Evolutionary conservation across 768 basidiomycete genomes (phyloP).

Genomic region (Favolaschia claudopus): DNA sequence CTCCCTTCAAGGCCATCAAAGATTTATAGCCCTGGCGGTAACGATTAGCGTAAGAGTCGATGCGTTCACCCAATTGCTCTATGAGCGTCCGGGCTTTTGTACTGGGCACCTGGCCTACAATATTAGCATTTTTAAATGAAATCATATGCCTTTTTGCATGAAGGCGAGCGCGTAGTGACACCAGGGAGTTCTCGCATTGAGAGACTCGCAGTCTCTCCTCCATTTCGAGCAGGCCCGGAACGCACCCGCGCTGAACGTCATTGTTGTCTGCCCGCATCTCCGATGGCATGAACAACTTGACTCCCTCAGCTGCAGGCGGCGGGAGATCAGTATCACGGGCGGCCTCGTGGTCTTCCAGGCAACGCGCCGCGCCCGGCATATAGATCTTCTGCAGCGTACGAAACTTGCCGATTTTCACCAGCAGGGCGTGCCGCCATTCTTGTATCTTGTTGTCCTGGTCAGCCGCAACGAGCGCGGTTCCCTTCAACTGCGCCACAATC

Average conservation of each 20-base stretch:
- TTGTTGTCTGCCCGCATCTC: background rate
- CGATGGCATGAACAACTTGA: conserved; percentile 12
- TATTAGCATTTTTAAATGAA: conserved; percentile 1
- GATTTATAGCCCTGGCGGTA: conserved; percentile 1
- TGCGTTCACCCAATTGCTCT: conserved; percentile 7
- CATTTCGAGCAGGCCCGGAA: background rate
- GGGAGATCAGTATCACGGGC: background rate
- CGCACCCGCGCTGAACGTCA: background rate
- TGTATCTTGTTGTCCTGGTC: conserved; percentile 4
- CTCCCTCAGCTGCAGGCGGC: conserved; percentile 8
- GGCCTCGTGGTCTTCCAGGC: background rate
- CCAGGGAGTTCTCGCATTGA: conserved; percentile 8
- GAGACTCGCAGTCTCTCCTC: conserved; percentile 9
- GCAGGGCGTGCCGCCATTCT: conserved; percentile 9
- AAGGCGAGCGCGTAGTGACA: background rate
- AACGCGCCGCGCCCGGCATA: conserved; percentile 12
- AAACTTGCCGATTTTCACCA: conserved; percentile 9
- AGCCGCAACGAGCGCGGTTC: background rate
- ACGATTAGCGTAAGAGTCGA: background rate
- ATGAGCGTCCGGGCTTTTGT: conserved; percentile 7
- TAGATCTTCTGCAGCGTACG: background rate
- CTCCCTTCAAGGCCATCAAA: background rate
- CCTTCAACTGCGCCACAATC: background rate
- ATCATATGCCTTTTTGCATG: conserved; percentile 20
- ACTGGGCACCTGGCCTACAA: background rate